Conservation (phyloP, 129 eudicot genomes). For the Chrysanthemum lavandulifolium region DNA sequence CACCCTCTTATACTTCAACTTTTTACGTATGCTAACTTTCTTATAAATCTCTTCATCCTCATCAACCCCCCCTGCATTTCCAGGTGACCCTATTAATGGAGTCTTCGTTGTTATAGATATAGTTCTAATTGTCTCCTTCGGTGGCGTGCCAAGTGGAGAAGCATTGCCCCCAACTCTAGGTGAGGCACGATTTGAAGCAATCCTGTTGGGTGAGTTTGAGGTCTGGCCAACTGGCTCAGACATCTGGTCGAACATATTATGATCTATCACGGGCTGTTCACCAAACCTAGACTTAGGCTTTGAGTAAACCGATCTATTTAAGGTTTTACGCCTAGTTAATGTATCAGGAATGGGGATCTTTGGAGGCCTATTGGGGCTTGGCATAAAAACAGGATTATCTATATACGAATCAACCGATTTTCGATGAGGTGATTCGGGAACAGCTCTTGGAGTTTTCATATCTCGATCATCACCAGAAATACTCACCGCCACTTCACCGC, state of each 20-base stretch:
- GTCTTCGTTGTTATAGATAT: conserved; percentile 51
- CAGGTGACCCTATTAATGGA: conserved; percentile 58
- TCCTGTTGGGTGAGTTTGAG: conserved; percentile 36
- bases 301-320: conserved; percentile 45
- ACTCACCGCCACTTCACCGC: conserved; percentile 46
- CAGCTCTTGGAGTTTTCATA: conserved; percentile 27
- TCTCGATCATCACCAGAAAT: conserved; percentile 44
- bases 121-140: conserved; percentile 36
- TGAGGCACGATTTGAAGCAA: conserved; percentile 41
- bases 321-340: conserved; percentile 51
- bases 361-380: conserved; percentile 72
- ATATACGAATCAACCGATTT: conserved; percentile 43
- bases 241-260: conserved; percentile 47
- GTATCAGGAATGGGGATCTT: conserved; percentile 56
- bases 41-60: conserved; percentile 79
- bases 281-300: conserved; percentile 92
- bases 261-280: conserved; percentile 69
- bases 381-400: conserved; percentile 44
- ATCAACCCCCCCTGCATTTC: conserved; percentile 50
- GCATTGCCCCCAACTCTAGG: conserved; percentile 31
- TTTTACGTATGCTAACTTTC: conserved; percentile 55
- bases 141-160: conserved; percentile 31
- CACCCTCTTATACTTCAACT: conserved; percentile 52
- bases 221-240: conserved; percentile 33
- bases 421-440: conserved; percentile 36